Base-by-base conservation (phyloP, 2,329 filamentous ascomycete species). In the Chrysoporthe deuterocubensis region DNA sequence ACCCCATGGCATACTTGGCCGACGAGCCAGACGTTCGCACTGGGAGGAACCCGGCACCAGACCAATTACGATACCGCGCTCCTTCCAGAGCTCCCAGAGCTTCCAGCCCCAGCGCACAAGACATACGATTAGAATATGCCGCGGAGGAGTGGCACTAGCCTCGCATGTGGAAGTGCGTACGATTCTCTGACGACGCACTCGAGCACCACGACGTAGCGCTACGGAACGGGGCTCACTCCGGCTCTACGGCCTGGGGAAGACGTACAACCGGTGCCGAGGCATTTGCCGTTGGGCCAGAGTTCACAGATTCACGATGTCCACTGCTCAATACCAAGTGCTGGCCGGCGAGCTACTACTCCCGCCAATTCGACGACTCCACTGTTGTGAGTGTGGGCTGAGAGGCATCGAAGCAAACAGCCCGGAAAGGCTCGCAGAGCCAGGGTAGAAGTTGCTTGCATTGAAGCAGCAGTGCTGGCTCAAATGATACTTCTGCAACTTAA, bases 21-120 rank as follows among this genome's bases (percentile, higher is more conserved):
- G 43, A 42, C 66, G 16, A 62, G 62, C 43, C 40, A 13, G 18
- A 65, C 58, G 1, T 62, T 62, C 42, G 61, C 62, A 2, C 56
- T 34, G 44, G 1, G 13, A 14, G 11, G 18, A 14, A 9, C 32
- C 26, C 32, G 1, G 6, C 9, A 4, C n/a, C 18, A 44, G 57
- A 40, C 4, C 37, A 32, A 26, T 21, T 32, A 14, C 21, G 4
- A 52, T 1, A 26, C 11, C 1, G 1, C 8, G 9, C 48, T 16
- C 9, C 40, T 61, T 13, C 42, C 58, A 18, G 42, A 43, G 6
- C 21, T 13, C 3, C 18, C 58, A 61, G 42, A 43, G 6, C 21
- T 13, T 2, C 18, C 58, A 61, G 42, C 21, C 21, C 34, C 21
- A 34, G 21, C 11, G 11, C 42, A n/a, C 8, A 48, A 11, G 43